Base-by-base conservation (phyloP, 1,139 yeast genomes). In the Torulaspora globosa region DNA sequence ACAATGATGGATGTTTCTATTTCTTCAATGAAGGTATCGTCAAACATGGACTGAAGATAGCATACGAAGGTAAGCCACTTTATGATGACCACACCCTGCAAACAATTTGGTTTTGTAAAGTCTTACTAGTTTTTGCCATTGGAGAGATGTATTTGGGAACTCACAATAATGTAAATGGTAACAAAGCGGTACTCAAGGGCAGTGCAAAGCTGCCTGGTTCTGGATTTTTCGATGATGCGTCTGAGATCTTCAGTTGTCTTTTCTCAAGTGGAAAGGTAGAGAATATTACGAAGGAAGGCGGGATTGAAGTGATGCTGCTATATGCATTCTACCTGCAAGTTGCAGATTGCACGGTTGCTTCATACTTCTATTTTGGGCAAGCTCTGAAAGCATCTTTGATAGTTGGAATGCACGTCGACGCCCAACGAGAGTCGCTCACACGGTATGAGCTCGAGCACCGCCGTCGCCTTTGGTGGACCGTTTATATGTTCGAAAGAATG, bases 401-500 rank as follows among this genome's bases (percentile, higher is more conserved):
- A 35, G 66, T 85, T 27, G 96, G 96, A 1, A 76, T 87, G 80
- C 95, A 87, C 64, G 92, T 84, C 1, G 92, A 84, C 67, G 83
- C 88, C 5, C 89, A 83, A 47, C 79, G 79, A 56, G 86, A 80
- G 49, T 70, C 73, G 26, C 61, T 84, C 44, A 74, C 80, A 47
- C 66, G 86, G 43, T 82, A 75, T 57, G 89, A 84, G 58, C 65
- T 84, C 44, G 96, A 87, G 56, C 95, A 87, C 63, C 70, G 94
- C 54, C 72, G 95, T 59, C 70, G 96, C 55, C 68, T 87, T 16
- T 87, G 95, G 92, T 87, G 96, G 96, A 85, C 95, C 0, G 90
- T 86, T 9, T 86, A 85, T 65, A 85, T 85, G 86, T 83, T 83
- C 59, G 96, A 87, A 67, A 68, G 95, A 62, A 86, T 86, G 88